Base-by-base conservation (phyloP, 192 early-diverging fungal genomes). In the Coemansia sp. region DNA sequence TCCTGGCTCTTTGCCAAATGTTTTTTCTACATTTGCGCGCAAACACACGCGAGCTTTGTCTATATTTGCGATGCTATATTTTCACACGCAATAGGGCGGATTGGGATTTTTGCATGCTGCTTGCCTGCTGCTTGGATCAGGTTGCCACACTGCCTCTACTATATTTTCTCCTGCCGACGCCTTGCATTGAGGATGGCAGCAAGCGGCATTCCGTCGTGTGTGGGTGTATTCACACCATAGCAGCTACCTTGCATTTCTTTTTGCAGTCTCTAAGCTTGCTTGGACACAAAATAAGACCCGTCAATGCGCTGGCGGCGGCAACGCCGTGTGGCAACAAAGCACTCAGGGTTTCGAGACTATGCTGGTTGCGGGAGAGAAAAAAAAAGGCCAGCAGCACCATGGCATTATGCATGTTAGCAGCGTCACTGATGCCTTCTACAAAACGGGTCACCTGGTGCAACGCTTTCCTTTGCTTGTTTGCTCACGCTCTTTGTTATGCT, bases 341-440 rank as follows among this genome's bases (percentile, higher is more conserved):
- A 46, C 39, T 3, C 39, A 14, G 17, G 39, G 39, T 14, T 9
- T 14, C 39, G 11, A 46, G 14, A 46, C 39, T 46, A 14, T 14
- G 14, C 39, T 46, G 39, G 14, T 9, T 14, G 39, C 39, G 39
- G 39, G 14, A 46, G 8, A 53, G 20, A 57, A 63, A 17, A 57
- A 63, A 17, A 50, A 5, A 57, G 20, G 19, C 57, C 57, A 57
- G 56, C 56, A 8, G 56, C 24, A 27, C 32, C 14, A 27, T 25
- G 57, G n/a, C 57, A 17, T 33, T 36, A 10, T 31, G 57, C 9
- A 22, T 59, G 57, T 30, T 59, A 39, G 27, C 19, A 59, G 57
- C 24, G 31, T 32, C 31, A 24, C 39, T 46, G 39, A 46, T 46
- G 39, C 11, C 39, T 46, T 3, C 17, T 46, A 46, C 39, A 46